A percentile compares a stretch with the other conserved stretches of the same genome.
phyloP scores from a whole-genome alignment of 2,329 filamentous ascomycete genomes.

The Huntiella savannae region DNA sequence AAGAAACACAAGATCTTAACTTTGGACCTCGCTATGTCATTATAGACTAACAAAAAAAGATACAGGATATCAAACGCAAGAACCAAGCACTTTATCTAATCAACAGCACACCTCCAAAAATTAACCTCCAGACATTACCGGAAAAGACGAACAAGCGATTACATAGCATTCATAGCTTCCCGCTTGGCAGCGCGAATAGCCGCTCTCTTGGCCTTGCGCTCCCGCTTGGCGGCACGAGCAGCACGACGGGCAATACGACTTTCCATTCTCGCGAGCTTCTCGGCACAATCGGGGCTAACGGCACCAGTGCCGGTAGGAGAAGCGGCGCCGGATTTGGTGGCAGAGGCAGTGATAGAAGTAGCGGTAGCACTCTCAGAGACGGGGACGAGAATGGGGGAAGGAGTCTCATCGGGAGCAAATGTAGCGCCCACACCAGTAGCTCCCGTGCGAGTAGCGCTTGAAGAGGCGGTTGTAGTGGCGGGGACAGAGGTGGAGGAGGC shows the following conservation, averaged over 20 bases:
- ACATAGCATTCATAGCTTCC: not conserved
- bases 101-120: no score
- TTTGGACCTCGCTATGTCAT: no score
- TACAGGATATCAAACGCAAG: no score
- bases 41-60: no score
- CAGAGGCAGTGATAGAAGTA: not conserved
- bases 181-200: slow-evolving; percentile 5
- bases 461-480: not conserved
- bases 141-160: no score
- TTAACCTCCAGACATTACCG: no score
- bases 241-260: not conserved
- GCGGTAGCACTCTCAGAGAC: not conserved
- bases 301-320: not conserved
- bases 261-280: not conserved
- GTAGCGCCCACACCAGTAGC: slow-evolving; percentile 6
- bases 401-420: slow-evolving; percentile 7
- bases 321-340: not conserved
- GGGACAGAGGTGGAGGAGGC: not conserved
- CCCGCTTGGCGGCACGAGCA: not conserved
- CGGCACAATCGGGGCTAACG: not conserved
- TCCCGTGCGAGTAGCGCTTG: not conserved
- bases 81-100: no score
- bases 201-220: slow-evolving; percentile 5
- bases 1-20: no score
- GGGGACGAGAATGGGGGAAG: slow-evolving; percentile 6